These are phyloP conservation scores for Mortierella sp. DNA, from an alignment of 371 early-diverging fungal genomes.

Conservation along the genomic window DNA sequence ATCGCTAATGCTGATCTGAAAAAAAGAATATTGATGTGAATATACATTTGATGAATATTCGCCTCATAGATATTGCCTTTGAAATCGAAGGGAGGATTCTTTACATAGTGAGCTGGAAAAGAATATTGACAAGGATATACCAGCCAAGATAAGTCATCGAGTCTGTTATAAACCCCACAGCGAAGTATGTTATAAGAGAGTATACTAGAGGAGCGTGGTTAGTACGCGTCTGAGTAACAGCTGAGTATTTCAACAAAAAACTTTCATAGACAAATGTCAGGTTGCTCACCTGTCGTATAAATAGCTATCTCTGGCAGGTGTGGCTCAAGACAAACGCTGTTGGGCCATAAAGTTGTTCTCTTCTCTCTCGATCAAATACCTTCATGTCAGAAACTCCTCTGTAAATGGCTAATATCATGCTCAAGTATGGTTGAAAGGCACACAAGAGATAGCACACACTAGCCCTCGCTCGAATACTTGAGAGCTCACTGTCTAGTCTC, in stretches of 20 bases:
- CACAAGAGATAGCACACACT: conserved; percentile 15
- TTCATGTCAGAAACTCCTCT: conserved; percentile 31
- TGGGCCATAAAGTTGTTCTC: conserved; percentile 51
- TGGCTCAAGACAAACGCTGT: conserved; percentile 33
- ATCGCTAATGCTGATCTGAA: no score
- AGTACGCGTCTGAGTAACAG: no score
- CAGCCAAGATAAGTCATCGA: conserved; percentile 32
- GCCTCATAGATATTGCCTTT: no score
- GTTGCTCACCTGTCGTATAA: no score
- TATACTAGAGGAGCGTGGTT: conserved; percentile 17
- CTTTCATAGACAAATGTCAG: no score
- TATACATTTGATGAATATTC: no score
- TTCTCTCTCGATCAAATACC: conserved; percentile 48
- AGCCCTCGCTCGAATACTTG: no score
- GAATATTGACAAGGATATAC: conserved; percentile 40
- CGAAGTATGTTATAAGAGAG: conserved; percentile 38
- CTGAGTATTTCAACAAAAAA: no score
- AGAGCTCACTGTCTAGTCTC: no score
- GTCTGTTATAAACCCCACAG: conserved; percentile 40
- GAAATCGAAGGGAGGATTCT: background rate
- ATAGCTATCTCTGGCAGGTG: no score
- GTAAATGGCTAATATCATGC: conserved; percentile 38
- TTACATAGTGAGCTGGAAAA: conserved; percentile 46
- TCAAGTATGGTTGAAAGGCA: conserved; percentile 31
- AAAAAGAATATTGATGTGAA: no score